Conservation (phyloP, 2,329 filamentous ascomycete species). For the Trematosphaeria pertusa region DNA sequence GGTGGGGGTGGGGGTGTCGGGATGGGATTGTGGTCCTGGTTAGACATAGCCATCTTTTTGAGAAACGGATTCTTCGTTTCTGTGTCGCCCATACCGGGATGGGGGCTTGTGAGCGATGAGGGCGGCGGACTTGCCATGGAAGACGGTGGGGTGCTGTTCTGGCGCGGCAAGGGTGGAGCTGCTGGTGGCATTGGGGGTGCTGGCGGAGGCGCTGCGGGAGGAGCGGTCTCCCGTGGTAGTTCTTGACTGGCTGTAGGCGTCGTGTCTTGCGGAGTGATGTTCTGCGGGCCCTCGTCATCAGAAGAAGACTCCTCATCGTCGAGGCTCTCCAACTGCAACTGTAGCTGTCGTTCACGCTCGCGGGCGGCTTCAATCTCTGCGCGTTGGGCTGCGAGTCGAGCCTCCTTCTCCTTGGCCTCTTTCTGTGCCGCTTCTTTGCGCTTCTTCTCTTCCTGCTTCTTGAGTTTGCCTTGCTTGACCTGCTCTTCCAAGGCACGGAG, state of each 20-base stretch:
- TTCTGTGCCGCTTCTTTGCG: constrained; percentile 86
- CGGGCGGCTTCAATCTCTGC: constrained; percentile 92
- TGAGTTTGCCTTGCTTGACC: constrained; percentile 89
- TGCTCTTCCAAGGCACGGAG: constrained; percentile 92
- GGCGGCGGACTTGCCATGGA: constrained; percentile 54
- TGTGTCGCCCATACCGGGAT: constrained; percentile 63
- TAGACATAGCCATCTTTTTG: constrained; percentile 81
- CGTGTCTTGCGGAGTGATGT: constrained; percentile 69
- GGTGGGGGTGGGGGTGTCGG: constrained; percentile 49
- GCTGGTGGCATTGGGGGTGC: constrained; percentile 50
- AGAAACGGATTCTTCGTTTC: constrained; percentile 97
- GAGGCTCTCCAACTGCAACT: constrained; percentile 81
- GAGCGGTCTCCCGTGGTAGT: constrained; percentile 51
- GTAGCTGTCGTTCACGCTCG: constrained; percentile 87
- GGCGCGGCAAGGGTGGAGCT: constrained; percentile 38
- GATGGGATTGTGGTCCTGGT: constrained; percentile 56
- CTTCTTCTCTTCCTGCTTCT: constrained; percentile 95
- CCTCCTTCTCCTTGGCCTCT: constrained; percentile 87
- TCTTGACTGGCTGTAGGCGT: constrained; percentile 66
- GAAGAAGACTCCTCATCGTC: constrained; percentile 73
- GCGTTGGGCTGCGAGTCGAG: constrained; percentile 80
- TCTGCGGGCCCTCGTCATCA: constrained; percentile 79
- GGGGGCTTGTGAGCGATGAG: constrained; percentile 56
- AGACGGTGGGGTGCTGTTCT: constrained; percentile 56
- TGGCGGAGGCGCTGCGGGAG: constrained; percentile 59